Evolutionary conservation across 208 protist genomes (phyloP).

Genomic region (Tritrichomonas musculus): DNA sequence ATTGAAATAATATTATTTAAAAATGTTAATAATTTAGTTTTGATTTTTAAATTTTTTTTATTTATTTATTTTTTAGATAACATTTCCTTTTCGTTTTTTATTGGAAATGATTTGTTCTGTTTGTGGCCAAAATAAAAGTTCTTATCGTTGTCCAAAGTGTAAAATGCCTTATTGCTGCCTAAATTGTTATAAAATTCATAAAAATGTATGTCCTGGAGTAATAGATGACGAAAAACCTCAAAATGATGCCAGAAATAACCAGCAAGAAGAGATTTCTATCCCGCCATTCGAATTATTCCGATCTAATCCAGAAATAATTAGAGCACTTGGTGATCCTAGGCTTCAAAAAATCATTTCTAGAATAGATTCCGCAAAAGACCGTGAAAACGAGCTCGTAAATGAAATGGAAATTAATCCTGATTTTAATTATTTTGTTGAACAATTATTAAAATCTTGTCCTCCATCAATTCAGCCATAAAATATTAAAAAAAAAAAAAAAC

Average conservation of each 20-base stretch:
- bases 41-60: too few species aligned
- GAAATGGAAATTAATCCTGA: background rate
- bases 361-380: constrained; percentile 14
- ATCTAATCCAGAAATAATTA: background rate
- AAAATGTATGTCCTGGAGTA: background rate
- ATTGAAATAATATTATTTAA: too few species aligned
- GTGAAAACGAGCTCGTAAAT: background rate
- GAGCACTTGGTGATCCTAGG: background rate
- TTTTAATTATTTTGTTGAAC: background rate
- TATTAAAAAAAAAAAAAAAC: too few species aligned
- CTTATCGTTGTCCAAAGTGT: background rate
- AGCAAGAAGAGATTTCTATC: background rate
- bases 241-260: too few species aligned
- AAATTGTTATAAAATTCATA: background rate
- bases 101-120: too few species aligned
- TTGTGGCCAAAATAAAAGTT: background rate
- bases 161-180: background rate
- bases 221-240: background rate
- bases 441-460: background rate
- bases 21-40: too few species aligned
- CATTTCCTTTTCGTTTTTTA: too few species aligned
- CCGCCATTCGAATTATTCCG: background rate
- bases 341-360: background rate
- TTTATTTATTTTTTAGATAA: too few species aligned
- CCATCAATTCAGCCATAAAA: background rate